Conservation (phyloP, 345 rosid genomes). For the Passiflora organensis region DNA sequence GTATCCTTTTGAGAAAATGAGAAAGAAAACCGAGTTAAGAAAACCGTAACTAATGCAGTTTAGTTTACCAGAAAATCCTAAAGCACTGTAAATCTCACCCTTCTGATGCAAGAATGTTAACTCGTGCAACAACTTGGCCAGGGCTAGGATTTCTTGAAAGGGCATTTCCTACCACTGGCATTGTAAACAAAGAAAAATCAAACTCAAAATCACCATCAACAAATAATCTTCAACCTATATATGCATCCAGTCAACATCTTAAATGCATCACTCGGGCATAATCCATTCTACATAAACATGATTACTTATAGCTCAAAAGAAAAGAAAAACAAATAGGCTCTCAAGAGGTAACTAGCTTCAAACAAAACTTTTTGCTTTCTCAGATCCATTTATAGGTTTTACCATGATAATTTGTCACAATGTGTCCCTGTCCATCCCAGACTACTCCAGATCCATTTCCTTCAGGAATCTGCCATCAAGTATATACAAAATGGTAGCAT, state of each 20-base stretch:
- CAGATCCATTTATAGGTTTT: constrained; percentile 21
- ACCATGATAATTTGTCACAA: constrained; percentile 97
- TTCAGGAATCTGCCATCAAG: constrained; percentile 72
- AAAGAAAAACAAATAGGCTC: too few relatives aligned
- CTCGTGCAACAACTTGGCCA: constrained; percentile 87
- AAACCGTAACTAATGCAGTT: constrained; percentile 14
- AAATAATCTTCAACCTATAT: neutral
- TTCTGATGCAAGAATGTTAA: constrained; percentile 80
- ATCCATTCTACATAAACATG: neutral
- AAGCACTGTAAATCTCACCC: constrained; percentile 57
- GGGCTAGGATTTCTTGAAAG: constrained; percentile 76
- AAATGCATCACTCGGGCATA: neutral
- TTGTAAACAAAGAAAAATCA: constrained; percentile 3
- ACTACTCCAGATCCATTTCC: constrained; percentile 99
- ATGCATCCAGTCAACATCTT: neutral
- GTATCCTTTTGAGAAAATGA: constrained; percentile 50
- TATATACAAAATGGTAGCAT: neutral
- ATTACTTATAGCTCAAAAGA: neutral
- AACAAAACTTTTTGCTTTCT: neutral
- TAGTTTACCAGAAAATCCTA: constrained; percentile 24
- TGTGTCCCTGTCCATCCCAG: constrained; percentile 83
- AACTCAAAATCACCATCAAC: constrained; percentile 3
- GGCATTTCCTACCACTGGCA: constrained; percentile 78
- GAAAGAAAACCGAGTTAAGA: constrained; percentile 1
- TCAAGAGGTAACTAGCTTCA: neutral